These are phyloP conservation scores for Sarocladiaceae sp. DNA, from an alignment of 2,329 filamentous ascomycete genomes.

Conservation along the genomic window DNA sequence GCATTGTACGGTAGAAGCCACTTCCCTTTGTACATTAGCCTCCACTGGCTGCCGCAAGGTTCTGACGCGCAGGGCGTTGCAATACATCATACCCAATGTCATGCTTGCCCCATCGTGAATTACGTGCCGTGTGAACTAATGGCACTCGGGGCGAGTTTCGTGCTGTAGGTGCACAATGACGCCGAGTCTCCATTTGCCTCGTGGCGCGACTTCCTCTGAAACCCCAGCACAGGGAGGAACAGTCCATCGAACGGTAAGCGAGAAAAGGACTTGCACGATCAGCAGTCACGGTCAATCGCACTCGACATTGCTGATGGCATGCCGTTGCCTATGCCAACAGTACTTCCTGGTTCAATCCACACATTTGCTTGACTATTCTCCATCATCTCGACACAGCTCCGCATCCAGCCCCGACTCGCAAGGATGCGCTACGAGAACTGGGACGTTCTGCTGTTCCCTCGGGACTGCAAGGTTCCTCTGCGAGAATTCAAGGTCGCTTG, in stretches of 20 bases:
- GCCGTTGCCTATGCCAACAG: no score
- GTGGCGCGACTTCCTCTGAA: not conserved
- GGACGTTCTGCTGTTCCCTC: constrained; percentile 79
- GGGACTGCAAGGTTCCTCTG: constrained; percentile 61
- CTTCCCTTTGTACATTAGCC: constrained; percentile 30
- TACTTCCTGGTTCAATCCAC: no score
- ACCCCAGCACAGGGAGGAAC: not conserved
- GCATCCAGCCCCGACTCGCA: no score
- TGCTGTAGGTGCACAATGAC: not conserved
- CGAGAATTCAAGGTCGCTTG: constrained; percentile 81
- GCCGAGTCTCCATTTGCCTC: not conserved
- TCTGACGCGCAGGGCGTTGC: not conserved
- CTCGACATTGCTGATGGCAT: no score
- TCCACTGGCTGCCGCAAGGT: not conserved
- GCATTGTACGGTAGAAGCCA: constrained; percentile 3
- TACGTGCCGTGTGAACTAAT: not conserved
- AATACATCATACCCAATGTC: constrained; percentile 2
- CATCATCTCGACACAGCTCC: not conserved
- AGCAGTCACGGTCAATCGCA: not conserved
- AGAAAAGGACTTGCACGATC: not conserved
- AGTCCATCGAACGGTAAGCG: not conserved
- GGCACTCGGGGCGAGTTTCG: no score
- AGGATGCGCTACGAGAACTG: constrained; percentile 88
- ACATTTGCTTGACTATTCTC: not conserved
- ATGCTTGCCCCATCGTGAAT: not conserved